Conservation (phyloP, 306 rosid species). For the Castanea mollissima region DNA sequence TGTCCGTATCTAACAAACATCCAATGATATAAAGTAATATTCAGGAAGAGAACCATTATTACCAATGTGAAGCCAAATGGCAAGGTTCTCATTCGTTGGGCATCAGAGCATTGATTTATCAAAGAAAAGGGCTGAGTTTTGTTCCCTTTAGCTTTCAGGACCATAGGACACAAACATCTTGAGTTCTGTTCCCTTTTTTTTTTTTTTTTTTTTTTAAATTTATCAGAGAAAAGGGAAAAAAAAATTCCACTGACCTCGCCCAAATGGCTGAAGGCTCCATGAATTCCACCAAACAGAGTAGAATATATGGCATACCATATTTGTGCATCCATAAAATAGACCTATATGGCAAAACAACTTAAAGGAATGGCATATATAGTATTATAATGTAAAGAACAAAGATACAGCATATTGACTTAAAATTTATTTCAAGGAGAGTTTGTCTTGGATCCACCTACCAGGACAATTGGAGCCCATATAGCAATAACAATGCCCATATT, state of each 20-base stretch:
- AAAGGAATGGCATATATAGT: constrained; percentile 6
- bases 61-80: neutral
- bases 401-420: constrained; percentile 12
- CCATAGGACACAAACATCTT: too few relatives aligned
- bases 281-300: constrained; percentile 86
- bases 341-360: constrained; percentile 53
- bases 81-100: too few relatives aligned
- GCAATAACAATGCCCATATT: constrained; percentile 63
- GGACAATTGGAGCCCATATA: constrained; percentile 94
- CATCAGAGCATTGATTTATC: too few relatives aligned
- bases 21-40: constrained; percentile 25
- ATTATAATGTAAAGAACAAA: constrained; percentile 20
- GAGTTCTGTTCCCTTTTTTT: too few relatives aligned
- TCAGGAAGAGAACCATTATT: constrained; percentile 20
- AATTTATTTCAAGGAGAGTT: constrained; percentile 16
- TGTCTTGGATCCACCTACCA: constrained; percentile 53
- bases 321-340: constrained; percentile 96
- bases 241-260: constrained; percentile 82
- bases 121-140: too few relatives aligned
- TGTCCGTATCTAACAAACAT: constrained; percentile 79
- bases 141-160: too few relatives aligned
- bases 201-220: neutral
- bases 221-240: neutral
- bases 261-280: constrained; percentile 96
- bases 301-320: constrained; percentile 98